Base-by-base conservation (phyloP, 1,284 basidiomycete species). In the Cryptococcus sp. region DNA sequence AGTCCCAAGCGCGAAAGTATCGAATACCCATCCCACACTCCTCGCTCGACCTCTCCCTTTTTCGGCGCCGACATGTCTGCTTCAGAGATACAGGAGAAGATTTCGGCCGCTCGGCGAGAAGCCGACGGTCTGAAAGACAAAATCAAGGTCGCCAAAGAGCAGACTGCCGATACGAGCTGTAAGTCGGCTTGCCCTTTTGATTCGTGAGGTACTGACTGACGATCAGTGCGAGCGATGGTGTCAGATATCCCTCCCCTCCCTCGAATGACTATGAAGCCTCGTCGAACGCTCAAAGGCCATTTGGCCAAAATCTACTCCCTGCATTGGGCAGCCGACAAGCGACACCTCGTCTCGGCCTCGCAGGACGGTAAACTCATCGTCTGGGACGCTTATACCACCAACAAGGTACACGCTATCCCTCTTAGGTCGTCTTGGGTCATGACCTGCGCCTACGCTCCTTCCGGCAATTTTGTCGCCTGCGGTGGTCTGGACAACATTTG, bases 291-390 rank as follows among this genome's bases (percentile, higher is more conserved):
- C 62, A 87, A 93, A 66, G 94, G 94, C 39, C 95, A 97, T 76
- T 81, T 97, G 51, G 93, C 94, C 59, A 99, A 99, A 80, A 97
- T 99, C 69, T 97, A 97, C 73, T 93, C 95, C 43, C 94, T 98
- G 86, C 94, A 97, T 73, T 99, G 95, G 95, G 86, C 94, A 18
- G 84, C 85, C 50, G 95, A 98, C 78, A 84, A 90, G 68, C 81
- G 92, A 64, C 95, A 98, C 77, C 82, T 98, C 55, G 94, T 99
- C 37, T 97, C 94, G 11, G 94, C 95, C 22, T 97, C 94, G 4
- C 94, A 99, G 72, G 94, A 99, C 69, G 95, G 95, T 54, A 97
- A 98, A 75, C 82, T 99, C 51, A 97, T 99, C 70, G 91, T 99
- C 45, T 99, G 94, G 94, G 94, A 99, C 73, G 94, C 95, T 37